These are phyloP conservation scores for Phytophthora podocarpi DNA, from an alignment of 352 stramenopile species.

Conservation along the genomic window DNA sequence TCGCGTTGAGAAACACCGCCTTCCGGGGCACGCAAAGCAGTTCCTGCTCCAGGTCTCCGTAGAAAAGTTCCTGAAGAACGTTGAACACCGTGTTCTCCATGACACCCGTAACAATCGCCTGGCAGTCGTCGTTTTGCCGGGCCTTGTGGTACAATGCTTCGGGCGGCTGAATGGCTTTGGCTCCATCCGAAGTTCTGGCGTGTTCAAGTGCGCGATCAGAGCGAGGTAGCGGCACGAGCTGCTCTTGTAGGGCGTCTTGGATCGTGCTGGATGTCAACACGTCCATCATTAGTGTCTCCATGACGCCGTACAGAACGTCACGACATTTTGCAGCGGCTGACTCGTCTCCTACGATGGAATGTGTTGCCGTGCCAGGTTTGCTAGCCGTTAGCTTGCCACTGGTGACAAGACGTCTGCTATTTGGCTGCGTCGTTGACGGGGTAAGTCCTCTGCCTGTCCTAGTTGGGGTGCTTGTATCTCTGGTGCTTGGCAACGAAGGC, in stretches of 20 bases:
- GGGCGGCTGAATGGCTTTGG: conserved; percentile 2
- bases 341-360: conserved; percentile 5
- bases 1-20: conserved; percentile 44
- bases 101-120: conserved; percentile 58
- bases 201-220: conserved; percentile 31
- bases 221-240: conserved; percentile 37
- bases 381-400: conserved; percentile 8
- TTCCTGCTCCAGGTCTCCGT: conserved; percentile 75
- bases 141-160: conserved; percentile 31
- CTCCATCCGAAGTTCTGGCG: conserved; percentile 7
- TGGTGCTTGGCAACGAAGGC: conserved; percentile 4
- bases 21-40: conserved; percentile 71
- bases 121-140: conserved; percentile 64
- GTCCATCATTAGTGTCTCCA: conserved; percentile 68
- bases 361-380: conserved; percentile 14
- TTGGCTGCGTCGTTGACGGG: conserved; percentile 1
- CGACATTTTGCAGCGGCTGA: conserved; percentile 32
- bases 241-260: conserved; percentile 45
- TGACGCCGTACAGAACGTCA: conserved; percentile 54
- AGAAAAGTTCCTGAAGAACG: conserved; percentile 84
- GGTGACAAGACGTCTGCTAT: conserved; percentile 6
- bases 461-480: conserved; percentile 16
- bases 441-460: conserved; percentile 9
- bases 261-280: conserved; percentile 59
- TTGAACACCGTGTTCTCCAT: conserved; percentile 86